Evolutionary conservation across 139 green algal species (phyloP).

Genomic region (Protoeuglena noctilucae): DNA sequence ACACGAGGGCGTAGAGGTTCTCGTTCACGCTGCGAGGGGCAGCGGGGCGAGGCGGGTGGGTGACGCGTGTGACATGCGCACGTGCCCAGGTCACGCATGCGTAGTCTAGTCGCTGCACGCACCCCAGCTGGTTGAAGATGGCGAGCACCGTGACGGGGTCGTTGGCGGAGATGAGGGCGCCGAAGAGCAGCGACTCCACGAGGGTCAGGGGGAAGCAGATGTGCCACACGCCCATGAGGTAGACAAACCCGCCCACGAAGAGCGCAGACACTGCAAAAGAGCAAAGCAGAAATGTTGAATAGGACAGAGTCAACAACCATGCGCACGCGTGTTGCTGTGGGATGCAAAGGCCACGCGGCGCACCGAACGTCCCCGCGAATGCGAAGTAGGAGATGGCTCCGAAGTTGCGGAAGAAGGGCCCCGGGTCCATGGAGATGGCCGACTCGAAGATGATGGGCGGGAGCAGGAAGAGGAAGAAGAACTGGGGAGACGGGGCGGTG

Average conservation of each 20-base stretch:
- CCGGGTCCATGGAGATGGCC: constrained; percentile 40
- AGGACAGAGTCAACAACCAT: constrained; percentile 13
- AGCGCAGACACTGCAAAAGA: neutral
- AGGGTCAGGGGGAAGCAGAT: constrained; percentile 22
- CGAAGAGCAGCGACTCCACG: constrained; percentile 38
- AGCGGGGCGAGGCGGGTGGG: neutral
- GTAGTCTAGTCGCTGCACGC: constrained; percentile 20
- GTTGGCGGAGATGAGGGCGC: constrained; percentile 43
- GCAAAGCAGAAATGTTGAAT: neutral
- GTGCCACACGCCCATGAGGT: constrained; percentile 15
- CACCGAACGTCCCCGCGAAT: constrained; percentile 24
- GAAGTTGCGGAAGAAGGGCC: constrained; percentile 40
- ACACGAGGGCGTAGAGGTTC: constrained; percentile 65
- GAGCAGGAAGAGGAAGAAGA: constrained; percentile 64
- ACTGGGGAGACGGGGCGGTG: too few relatives aligned
- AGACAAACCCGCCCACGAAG: constrained; percentile 2
- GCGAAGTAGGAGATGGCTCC: constrained; percentile 33
- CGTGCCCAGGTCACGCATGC: constrained; percentile 15
- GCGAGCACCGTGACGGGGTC: constrained; percentile 46
- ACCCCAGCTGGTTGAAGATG: constrained; percentile 10
- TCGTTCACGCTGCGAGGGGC: constrained; percentile 16
- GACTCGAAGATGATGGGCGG: constrained; percentile 70
- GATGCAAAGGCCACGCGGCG: constrained; percentile 1
- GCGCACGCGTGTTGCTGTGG: neutral
- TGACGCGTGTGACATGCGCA: neutral